Base-by-base conservation (phyloP, 2,329 filamentous ascomycete species). In the Sclerotinia glacialis region DNA sequence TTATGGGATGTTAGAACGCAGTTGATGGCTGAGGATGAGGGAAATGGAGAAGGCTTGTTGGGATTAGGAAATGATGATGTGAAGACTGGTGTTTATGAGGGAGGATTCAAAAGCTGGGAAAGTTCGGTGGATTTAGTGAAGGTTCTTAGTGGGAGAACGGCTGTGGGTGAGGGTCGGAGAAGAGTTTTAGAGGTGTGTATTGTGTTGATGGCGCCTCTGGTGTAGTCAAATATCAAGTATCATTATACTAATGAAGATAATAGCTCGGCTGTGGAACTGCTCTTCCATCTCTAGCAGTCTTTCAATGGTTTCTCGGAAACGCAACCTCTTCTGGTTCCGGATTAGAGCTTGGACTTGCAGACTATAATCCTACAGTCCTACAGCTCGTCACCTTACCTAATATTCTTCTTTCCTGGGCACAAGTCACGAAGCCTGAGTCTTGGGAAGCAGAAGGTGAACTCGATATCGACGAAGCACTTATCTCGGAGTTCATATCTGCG, bases 51-150 rank as follows among this genome's bases (percentile, higher is more conserved):
- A 8, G 78, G 78, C 31, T 75, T 83, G 34, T 83, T 84, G 9
- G 78, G 79, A 1, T 80, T 92, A 46, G 88, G 86, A 49, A 82
- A 84, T 69, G 87, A 90, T 70, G 91, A 95, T 77, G 88, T 95
- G 70, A 89, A 87, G 77, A 90, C 90, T 65, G 91, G 91, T 62
- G 85, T 94, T 68, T 95, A 95, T 78, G 91, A 95, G 78, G 91
- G 91, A 66, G 91, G 91, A 31, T 93, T 94, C 80, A 95, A 95
- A 80, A 93, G 89, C 73, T 95, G 91, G 91, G 91, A 95, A 79
- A 93, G 91, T 78, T 92, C 89, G 68, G 82, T 93, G 63, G 91
- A 95, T 76, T 81, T 95, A 23, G 89, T 91, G 61, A 90, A 87
- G 74, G 86, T 89, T 26, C 53, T 74, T 49, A 21, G 26, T 44